A percentile compares a stretch with the other conserved stretches of the same genome.
phyloP scores from a whole-genome alignment of 1,284 basidiomycete genomes.

The Kalmanozyma brasiliensis region DNA sequence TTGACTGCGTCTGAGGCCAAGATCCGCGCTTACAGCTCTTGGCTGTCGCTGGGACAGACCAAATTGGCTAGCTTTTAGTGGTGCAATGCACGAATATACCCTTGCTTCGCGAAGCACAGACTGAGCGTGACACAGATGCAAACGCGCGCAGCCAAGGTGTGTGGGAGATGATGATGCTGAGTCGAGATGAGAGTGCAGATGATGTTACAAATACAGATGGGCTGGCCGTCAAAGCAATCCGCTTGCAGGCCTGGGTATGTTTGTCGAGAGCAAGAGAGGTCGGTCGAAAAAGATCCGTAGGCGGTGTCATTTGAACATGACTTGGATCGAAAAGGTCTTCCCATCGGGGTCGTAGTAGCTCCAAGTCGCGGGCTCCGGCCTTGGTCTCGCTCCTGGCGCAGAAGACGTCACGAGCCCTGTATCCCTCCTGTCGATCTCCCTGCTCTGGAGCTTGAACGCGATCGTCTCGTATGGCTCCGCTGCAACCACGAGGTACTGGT shows the following conservation, averaged over 20 bases:
- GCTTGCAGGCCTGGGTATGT: constrained; percentile 12
- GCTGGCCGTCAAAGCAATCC: neutral
- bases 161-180: neutral
- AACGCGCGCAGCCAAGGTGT: neutral
- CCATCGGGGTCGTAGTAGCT: constrained; percentile 59
- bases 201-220: constrained; percentile 30
- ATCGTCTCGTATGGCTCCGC: constrained; percentile 99
- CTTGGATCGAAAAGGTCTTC: constrained; percentile 62
- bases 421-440: constrained; percentile 81
- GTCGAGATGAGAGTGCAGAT: constrained; percentile 6
- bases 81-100: neutral
- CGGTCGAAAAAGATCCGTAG: neutral
- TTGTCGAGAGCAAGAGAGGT: neutral
- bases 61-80: constrained; percentile 37
- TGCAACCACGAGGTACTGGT: constrained; percentile 97
- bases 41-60: constrained; percentile 48
- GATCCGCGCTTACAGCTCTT: constrained; percentile 43
- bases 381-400: constrained; percentile 40
- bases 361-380: constrained; percentile 61
- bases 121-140: neutral
- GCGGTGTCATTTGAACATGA: constrained; percentile 50
- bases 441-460: constrained; percentile 95
- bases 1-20: constrained; percentile 41
- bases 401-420: constrained; percentile 41
- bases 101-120: neutral